A percentile compares a stretch with the other conserved stretches of the same genome.
Conservation (phyloP, 306 rosid genomes). For the Rubus idaeus region DNA sequence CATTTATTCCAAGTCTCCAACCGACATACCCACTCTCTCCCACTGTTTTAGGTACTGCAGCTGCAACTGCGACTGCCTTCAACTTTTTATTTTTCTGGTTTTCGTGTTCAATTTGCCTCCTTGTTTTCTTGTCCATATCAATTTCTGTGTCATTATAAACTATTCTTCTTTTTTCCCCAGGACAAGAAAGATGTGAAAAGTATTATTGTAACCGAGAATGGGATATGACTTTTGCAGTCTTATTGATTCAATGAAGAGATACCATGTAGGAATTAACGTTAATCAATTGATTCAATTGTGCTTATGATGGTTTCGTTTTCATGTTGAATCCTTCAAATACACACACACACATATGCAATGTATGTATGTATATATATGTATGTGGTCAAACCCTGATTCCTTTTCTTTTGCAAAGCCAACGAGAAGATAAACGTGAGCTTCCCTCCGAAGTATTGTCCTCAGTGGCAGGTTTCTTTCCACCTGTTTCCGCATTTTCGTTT, state of each 20-base stretch:
- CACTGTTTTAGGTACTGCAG: conserved; percentile 52
- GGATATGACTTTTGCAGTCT: background rate
- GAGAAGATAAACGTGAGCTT: conserved; percentile 55
- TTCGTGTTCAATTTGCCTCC: no score
- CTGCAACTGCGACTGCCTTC: no score
- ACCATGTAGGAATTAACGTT: background rate
- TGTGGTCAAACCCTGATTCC: conserved; percentile 34
- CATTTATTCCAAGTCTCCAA: conserved; percentile 42
- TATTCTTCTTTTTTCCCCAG: no score
- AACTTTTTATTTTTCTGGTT: no score
- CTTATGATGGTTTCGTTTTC: background rate
- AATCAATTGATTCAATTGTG: background rate
- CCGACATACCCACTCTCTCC: conserved; percentile 43
- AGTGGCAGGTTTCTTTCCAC: conserved; percentile 66
- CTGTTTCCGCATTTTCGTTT: conserved; percentile 13
- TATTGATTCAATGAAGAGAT: background rate
- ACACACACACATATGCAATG: background rate
- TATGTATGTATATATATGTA: background rate
- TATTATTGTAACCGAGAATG: background rate
- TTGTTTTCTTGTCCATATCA: no score
- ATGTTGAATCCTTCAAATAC: background rate
- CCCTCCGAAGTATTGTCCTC: conserved; percentile 47
- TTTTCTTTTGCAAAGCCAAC: conserved; percentile 50
- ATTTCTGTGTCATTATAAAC: no score
- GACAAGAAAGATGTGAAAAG: no score